Conservation (phyloP, 2,329 filamentous ascomycete genomes). For the Colletotrichum godetiae region DNA sequence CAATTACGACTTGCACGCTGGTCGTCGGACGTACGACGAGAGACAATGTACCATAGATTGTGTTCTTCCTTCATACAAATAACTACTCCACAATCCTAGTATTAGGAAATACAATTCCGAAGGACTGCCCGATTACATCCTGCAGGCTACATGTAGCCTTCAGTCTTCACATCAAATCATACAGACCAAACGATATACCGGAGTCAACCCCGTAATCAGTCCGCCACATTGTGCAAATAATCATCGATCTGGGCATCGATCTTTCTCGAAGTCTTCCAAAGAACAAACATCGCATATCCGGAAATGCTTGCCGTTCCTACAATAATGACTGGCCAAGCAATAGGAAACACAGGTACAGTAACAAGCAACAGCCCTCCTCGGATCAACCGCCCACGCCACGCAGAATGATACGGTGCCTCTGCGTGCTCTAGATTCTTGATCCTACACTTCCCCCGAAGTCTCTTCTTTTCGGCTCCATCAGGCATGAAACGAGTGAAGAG, state of each 20-base stretch:
- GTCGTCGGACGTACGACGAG: too few relatives aligned
- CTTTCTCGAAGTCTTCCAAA: constrained; percentile 12
- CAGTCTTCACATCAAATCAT: too few relatives aligned
- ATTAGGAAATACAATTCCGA: too few relatives aligned
- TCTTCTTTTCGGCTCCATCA: background rate
- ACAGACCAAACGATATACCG: too few relatives aligned
- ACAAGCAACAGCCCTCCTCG: background rate
- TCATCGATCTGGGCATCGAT: background rate
- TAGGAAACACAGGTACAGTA: background rate
- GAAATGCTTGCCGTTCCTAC: background rate
- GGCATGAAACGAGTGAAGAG: background rate
- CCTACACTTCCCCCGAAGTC: background rate
- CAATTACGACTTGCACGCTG: too few relatives aligned
- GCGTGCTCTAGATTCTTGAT: background rate
- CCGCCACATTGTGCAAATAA: background rate
- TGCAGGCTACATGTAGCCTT: too few relatives aligned
- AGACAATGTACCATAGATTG: too few relatives aligned
- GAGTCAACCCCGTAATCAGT: too few relatives aligned
- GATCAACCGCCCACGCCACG: background rate
- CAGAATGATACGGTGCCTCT: background rate
- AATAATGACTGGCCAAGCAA: background rate
- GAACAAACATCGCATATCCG: constrained; percentile 36
- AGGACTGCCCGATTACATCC: too few relatives aligned
- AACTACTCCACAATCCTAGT: too few relatives aligned
- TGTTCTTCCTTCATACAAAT: too few relatives aligned